A percentile compares a stretch with the other conserved stretches of the same genome.
Evolutionary conservation across 1,139 yeast species (phyloP).

Genomic region (Taphrina populina): DNA sequence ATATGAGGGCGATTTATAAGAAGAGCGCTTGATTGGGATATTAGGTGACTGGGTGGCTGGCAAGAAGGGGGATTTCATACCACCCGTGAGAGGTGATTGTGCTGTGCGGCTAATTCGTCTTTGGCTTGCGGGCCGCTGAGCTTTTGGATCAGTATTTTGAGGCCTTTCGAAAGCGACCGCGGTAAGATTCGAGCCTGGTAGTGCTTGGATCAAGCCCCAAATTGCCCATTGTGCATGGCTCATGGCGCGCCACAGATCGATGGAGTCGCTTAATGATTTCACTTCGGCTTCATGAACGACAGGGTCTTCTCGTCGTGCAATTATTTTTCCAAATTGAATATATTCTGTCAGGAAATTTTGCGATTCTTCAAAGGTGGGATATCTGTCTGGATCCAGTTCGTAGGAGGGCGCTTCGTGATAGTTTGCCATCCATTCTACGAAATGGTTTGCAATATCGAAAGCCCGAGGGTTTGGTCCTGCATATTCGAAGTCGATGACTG

Average conservation of each 20-base stretch:
- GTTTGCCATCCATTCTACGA: conserved; percentile 94
- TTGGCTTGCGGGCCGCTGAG: neutral
- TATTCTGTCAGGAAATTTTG: conserved; percentile 51
- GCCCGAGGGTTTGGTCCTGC: conserved; percentile 93
- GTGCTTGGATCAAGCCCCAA: conserved; percentile 82
- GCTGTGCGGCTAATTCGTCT: neutral
- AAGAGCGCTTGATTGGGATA: conserved; percentile 3
- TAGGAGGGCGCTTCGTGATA: conserved; percentile 71
- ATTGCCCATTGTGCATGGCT: conserved; percentile 80
- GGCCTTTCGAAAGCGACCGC: neutral
- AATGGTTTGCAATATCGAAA: conserved; percentile 84
- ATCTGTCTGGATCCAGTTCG: conserved; percentile 56
- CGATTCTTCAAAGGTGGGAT: conserved; percentile 68
- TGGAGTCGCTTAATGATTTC: conserved; percentile 60
- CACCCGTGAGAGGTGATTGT: conserved; percentile 16
- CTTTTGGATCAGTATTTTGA: neutral
- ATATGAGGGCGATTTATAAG: conserved; percentile 15
- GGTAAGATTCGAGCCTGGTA: neutral
- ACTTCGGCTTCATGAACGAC: conserved; percentile 55
- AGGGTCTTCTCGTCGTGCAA: conserved; percentile 41
- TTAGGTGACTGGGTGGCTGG: conserved; percentile 13
- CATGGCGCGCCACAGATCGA: conserved; percentile 75
- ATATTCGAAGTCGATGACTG: conserved; percentile 94
- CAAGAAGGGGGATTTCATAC: conserved; percentile 28
- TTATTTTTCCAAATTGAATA: conserved; percentile 15